phyloP scores from a whole-genome alignment of 768 basidiomycete species.

The Pholiota molesta region DNA sequence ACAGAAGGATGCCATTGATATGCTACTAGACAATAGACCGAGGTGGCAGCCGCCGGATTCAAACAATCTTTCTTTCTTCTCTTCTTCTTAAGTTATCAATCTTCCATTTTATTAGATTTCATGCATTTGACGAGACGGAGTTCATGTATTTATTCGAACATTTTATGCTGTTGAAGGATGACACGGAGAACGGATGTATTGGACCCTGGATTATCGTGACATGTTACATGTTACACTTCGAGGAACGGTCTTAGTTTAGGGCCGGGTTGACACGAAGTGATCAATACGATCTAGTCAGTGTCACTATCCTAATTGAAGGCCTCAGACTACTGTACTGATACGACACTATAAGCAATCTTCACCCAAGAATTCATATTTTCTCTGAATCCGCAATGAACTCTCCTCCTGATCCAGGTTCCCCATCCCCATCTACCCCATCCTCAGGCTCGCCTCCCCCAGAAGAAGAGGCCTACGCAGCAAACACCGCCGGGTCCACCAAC shows the following conservation, averaged over 20 bases:
- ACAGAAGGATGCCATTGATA: background rate
- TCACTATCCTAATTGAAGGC: too few species aligned
- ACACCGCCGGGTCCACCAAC: constrained; percentile 12
- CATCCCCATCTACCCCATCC: constrained; percentile 43
- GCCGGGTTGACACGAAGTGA: background rate
- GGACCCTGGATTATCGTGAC: background rate
- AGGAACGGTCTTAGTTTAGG: background rate
- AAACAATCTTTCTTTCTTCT: background rate
- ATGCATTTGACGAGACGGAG: background rate
- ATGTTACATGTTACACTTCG: too few species aligned
- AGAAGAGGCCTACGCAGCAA: constrained; percentile 35
- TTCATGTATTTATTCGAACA: background rate
- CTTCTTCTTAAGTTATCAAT: background rate
- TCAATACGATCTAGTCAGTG: background rate
- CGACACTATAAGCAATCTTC: too few species aligned
- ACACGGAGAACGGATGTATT: background rate
- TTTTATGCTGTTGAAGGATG: background rate
- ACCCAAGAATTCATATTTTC: background rate
- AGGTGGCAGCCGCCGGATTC: constrained; percentile 1
- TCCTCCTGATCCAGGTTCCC: constrained; percentile 42
- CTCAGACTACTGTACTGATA: too few species aligned
- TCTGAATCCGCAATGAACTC: constrained; percentile 36
- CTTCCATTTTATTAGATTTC: background rate
- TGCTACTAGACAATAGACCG: background rate
- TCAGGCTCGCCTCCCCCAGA: constrained; percentile 48